Evolutionary conservation across 1,284 basidiomycete species (phyloP).

Genomic region (Pseudozyma tsukubaensis): DNA sequence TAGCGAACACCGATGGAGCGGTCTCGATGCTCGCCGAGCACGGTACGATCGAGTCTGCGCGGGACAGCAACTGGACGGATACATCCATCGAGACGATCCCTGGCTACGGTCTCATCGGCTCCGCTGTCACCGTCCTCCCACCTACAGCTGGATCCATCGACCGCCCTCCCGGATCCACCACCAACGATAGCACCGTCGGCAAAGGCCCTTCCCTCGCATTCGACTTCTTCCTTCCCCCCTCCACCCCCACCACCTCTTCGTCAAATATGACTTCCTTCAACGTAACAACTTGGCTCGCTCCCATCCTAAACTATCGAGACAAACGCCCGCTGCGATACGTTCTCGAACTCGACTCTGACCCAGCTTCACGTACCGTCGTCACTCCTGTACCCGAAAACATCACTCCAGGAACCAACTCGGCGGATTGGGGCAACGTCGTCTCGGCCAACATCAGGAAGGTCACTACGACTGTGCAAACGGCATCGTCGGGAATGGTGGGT

Average conservation of each 20-base stretch:
- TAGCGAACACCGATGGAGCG: slow-evolving; percentile 8
- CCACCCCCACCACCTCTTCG: not conserved
- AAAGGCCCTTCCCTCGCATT: slow-evolving; percentile 27
- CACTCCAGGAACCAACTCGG: slow-evolving; percentile 32
- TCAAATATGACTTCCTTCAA: slow-evolving; percentile 16
- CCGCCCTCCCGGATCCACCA: not conserved
- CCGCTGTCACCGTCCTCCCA: slow-evolving; percentile 30
- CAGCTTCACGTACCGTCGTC: slow-evolving; percentile 7
- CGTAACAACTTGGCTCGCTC: slow-evolving; percentile 26
- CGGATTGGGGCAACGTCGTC: slow-evolving; percentile 37
- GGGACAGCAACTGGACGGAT: slow-evolving; percentile 72
- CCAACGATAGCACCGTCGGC: slow-evolving; percentile 5
- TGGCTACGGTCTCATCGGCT: slow-evolving; percentile 41
- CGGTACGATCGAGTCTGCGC: slow-evolving; percentile 15
- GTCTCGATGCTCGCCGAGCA: slow-evolving; percentile 33
- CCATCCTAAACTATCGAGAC: slow-evolving; percentile 37
- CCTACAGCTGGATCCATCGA: slow-evolving; percentile 27
- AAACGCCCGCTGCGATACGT: slow-evolving; percentile 25
- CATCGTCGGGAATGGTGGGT: not conserved
- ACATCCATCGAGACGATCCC: slow-evolving; percentile 74
- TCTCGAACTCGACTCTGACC: slow-evolving; percentile 24
- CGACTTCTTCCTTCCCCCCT: slow-evolving; percentile 13
- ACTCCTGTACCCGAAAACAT: slow-evolving; percentile 32
- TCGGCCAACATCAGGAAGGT: slow-evolving; percentile 30
- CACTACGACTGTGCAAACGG: slow-evolving; percentile 13